Evolutionary conservation across 768 basidiomycete species (phyloP).

Genomic region (Mycena leptocephala): DNA sequence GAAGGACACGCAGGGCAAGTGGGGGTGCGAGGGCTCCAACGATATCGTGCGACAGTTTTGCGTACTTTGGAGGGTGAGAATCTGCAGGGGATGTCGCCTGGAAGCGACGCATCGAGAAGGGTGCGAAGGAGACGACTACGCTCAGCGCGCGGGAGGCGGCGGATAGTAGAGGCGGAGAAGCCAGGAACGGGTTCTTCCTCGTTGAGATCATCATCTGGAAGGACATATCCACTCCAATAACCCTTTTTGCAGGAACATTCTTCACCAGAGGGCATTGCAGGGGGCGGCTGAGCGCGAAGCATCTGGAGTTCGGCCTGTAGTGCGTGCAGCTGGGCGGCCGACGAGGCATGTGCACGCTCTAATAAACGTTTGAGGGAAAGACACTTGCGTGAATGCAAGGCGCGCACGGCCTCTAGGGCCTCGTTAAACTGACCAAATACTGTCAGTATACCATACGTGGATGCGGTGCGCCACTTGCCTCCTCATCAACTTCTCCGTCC

Average conservation of each 20-base stretch:
- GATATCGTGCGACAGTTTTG: slow-evolving; percentile 87
- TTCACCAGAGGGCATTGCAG: slow-evolving; percentile 24
- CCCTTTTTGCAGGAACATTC: slow-evolving; percentile 57
- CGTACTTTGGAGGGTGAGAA: slow-evolving; percentile 90
- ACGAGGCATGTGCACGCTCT: slow-evolving; percentile 84
- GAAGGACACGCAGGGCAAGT: slow-evolving; percentile 76
- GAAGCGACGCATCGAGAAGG: slow-evolving; percentile 45
- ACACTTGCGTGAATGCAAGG: slow-evolving; percentile 70
- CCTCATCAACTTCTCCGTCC: slow-evolving; percentile 78
- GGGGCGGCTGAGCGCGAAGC: slow-evolving; percentile 62
- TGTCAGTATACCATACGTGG: slow-evolving; percentile 14
- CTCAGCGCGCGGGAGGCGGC: slow-evolving; percentile 31
- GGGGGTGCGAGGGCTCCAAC: slow-evolving; percentile 80
- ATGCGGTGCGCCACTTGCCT: slow-evolving; percentile 57
- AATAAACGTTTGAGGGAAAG: slow-evolving; percentile 85
- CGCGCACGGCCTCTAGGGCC: slow-evolving; percentile 56
- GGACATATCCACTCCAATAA: slow-evolving; percentile 84
- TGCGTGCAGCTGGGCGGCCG: slow-evolving; percentile 89
- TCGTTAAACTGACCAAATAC: slow-evolving; percentile 30
- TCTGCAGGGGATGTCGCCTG: slow-evolving; percentile 90
- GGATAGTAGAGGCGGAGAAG: slow-evolving; percentile 44
- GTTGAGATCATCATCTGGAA: slow-evolving; percentile 60
- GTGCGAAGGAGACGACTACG: slow-evolving; percentile 35
- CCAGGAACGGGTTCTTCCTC: slow-evolving; percentile 55
- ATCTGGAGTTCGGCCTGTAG: slow-evolving; percentile 86